Conservation (phyloP, 352 stramenopile species). For the Pythium sp. region DNA sequence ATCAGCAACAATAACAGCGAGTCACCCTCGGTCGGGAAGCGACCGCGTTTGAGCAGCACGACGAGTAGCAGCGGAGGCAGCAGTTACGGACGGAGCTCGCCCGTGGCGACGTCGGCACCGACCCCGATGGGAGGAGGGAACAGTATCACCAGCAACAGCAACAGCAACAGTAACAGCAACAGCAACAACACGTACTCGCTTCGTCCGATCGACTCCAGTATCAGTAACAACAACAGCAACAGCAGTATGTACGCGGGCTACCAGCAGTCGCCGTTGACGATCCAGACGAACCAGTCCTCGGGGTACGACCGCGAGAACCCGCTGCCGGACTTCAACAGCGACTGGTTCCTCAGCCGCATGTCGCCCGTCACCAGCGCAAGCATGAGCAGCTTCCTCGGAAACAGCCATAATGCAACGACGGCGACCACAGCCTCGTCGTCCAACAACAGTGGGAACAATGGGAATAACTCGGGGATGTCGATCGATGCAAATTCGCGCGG, state of each 20-base stretch:
- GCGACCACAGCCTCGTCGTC: not conserved
- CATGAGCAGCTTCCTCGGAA: constrained; percentile 4
- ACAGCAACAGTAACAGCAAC: constrained; percentile 3
- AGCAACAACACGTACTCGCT: constrained; percentile 17
- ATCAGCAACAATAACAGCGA: constrained; percentile 7
- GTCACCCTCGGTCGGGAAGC: constrained; percentile 18
- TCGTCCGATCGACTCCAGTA: constrained; percentile 17
- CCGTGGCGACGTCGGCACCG: constrained; percentile 10
- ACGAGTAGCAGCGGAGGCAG: constrained; percentile 24
- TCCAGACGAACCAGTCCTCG: constrained; percentile 16
- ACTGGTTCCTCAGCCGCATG: constrained; percentile 34
- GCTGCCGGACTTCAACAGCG: constrained; percentile 44
- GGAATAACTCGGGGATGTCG: not conserved
- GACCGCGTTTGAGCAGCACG: constrained; percentile 22
- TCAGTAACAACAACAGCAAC: constrained; percentile 16
- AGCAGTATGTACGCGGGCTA: constrained; percentile 24
- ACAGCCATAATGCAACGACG: not conserved
- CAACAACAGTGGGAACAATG: constrained; percentile 12
- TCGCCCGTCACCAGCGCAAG: constrained; percentile 20
- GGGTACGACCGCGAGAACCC: constrained; percentile 43
- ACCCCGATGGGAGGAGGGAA: constrained; percentile 2
- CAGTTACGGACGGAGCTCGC: constrained; percentile 23
- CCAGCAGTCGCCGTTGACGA: constrained; percentile 13
- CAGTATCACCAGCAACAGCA: not conserved
- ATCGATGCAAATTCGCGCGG: constrained; percentile 16